Evolutionary conservation across 2,329 filamentous ascomycete species (phyloP), one percentile per base, ranked within the genome.

Genomic region (Sarocladiaceae sp.): DNA sequence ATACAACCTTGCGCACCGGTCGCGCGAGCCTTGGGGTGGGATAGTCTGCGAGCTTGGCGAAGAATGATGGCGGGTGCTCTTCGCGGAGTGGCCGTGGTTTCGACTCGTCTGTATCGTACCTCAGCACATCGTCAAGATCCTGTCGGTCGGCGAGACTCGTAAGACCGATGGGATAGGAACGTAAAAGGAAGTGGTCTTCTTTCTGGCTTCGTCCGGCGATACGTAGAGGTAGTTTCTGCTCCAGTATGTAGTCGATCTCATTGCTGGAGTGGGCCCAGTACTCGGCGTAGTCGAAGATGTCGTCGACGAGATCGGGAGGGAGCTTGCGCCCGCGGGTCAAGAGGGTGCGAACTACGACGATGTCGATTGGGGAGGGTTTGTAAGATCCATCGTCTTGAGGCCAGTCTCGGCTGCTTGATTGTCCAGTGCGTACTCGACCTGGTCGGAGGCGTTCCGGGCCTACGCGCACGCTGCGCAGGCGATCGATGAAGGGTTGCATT

Each of bases 1-100:
- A 86, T 20, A 83, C 76, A 18, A 87, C 72, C 63, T 83, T 86
- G 31, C 80, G 75, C 49, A 78, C 80, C 0, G 82, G 80, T 50
- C 73, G 66, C 3, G 71, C 61, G 1, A 81, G 61, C 1, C 62
- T 61, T 0, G 74, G 69, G 0, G 68, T 64, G 1, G 71, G 69
- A 6, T 72, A 71, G 7, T 68, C 64, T 42, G 69, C 64, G 31
- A 75, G 50, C 47, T 57, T 59, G 1, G 60, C 56, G 52, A 71
- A 72, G 52, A 60, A 66, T 1, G 39, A 26, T 7, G 58, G 44
- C 11, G 67, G 60, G 20, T 62, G 60, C 40, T 67, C 65, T 6
- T 54, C 58, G 4, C 51, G 35, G 1, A 66, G 52, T 0, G 63
- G 62, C 1, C 52, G 53, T 1, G 68, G 66, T 29, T 58, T 62